These are phyloP conservation scores for Pythium inflatum DNA, from an alignment of 352 stramenopile genomes.

Conservation along the genomic window DNA sequence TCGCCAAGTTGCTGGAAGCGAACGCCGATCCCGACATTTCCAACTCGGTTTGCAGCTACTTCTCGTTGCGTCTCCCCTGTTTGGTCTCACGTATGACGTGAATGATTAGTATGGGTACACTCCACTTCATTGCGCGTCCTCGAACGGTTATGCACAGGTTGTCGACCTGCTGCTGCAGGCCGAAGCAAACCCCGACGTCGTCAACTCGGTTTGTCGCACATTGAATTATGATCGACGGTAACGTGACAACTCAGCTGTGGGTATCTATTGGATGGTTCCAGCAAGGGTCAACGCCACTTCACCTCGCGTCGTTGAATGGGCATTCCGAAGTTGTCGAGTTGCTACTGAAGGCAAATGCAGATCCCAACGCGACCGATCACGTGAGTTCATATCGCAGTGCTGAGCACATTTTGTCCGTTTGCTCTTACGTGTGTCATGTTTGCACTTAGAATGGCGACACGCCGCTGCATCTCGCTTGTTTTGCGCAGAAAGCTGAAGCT, in stretches of 20 bases:
- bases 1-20: too few species aligned
- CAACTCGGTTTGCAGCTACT: too few species aligned
- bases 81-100: too few species aligned
- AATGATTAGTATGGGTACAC: neutral
- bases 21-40: too few species aligned
- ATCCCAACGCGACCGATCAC: neutral
- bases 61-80: too few species aligned
- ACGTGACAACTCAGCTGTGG: neutral
- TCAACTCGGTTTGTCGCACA: neutral
- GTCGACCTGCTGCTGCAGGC: neutral
- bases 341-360: neutral
- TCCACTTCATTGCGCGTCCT: neutral
- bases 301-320: neutral
- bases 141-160: neutral
- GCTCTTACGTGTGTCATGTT: neutral
- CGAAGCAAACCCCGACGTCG: neutral
- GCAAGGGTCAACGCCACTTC: neutral
- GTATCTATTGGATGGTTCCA: too few species aligned
- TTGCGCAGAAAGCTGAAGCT: neutral
- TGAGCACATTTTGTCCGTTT: neutral
- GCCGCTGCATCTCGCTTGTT: neutral
- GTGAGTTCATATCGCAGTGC: neutral
- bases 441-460: neutral
- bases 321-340: neutral
- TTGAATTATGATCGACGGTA: neutral